These are phyloP conservation scores for Tricholoma hemisulphureum DNA, from an alignment of 768 basidiomycete species.

Conservation along the genomic window DNA sequence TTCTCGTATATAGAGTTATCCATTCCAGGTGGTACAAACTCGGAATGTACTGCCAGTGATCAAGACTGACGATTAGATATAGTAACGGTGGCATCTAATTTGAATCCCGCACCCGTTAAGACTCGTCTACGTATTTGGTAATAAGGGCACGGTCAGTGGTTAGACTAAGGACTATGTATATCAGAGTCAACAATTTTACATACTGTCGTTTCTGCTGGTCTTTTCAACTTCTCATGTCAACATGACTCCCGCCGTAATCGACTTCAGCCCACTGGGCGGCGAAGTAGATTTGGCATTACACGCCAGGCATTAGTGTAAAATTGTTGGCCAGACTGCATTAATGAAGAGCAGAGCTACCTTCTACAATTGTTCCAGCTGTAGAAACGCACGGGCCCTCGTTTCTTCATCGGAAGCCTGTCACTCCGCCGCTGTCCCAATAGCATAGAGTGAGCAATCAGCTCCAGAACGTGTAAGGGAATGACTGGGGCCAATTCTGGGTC, in stretches of 20 bases:
- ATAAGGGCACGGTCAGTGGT: too few relatives aligned
- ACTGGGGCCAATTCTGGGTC: constrained; percentile 6
- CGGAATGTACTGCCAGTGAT: too few relatives aligned
- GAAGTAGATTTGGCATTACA: constrained; percentile 8
- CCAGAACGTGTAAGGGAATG: constrained; percentile 25
- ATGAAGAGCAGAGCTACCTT: constrained; percentile 28
- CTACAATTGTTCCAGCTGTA: constrained; percentile 12
- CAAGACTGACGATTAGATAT: too few relatives aligned
- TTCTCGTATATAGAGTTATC: background rate
- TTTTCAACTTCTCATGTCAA: constrained; percentile 18
- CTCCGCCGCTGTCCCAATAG: constrained; percentile 8
- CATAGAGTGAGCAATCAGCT: constrained; percentile 22
- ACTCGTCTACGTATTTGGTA: too few relatives aligned
- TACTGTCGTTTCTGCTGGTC: constrained; percentile 9
- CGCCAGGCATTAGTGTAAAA: constrained; percentile 14
- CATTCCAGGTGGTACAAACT: too few relatives aligned
- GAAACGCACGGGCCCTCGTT: constrained; percentile 20
- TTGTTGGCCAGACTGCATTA: constrained; percentile 21
- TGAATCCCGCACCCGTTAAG: background rate
- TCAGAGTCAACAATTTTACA: background rate
- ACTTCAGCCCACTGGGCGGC: constrained; percentile 16
- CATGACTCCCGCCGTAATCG: constrained; percentile 18
- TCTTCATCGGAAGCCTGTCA: constrained; percentile 8
- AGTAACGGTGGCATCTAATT: too few relatives aligned
- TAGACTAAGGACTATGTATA: too few relatives aligned